Base-by-base conservation (phyloP, 805 yeast species). In the Lipomyces japonicus region DNA sequence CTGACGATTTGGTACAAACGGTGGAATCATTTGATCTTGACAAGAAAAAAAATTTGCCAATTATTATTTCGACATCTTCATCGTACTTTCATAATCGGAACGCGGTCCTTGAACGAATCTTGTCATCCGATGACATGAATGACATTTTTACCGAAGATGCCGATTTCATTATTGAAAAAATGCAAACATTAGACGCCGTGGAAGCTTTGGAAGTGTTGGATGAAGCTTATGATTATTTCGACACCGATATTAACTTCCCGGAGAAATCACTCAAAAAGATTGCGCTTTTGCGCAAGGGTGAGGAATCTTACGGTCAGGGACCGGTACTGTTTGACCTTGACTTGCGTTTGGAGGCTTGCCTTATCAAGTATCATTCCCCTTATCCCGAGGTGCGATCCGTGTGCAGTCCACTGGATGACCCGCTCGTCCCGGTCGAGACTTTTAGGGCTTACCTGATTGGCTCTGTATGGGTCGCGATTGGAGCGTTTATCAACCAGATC, bases 371-470 rank as follows among this genome's bases (percentile, higher is more conserved):
- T 55, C 75, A 73, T 60, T 77, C 82, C 1, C 81, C 81, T 2
- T 78, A 78, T 53, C 80, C 82, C 3, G 82, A 79, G 59, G 80
- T 80, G n/a, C 65, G 84, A 57, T 45, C 86, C 7, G 76, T 82
- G 19, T 80, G 80, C n/a, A 81, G 79, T 16, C 76, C 81, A 9
- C 68, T 59, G 44, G 85, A 81, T 57, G 82, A 81, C 52, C 73
- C 66, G 72, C 3, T 65, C 81, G 25, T 71, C 36, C 72, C 74
- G 3, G 69, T 65, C 34, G 81, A 79, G 51, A 78, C 81, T 5
- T 59, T 76, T 47, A 70, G 84, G 42, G 78, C 75, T 10, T 80
- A 79, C 64, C 65, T 73, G 14, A 63, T 80, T 25, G 80, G 80
- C 0, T 50, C 77, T 1, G 59, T 78, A 36, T 74, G 81, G 75